Conservation (phyloP, 345 rosid species). For the Cardiospermum halicacabum region DNA sequence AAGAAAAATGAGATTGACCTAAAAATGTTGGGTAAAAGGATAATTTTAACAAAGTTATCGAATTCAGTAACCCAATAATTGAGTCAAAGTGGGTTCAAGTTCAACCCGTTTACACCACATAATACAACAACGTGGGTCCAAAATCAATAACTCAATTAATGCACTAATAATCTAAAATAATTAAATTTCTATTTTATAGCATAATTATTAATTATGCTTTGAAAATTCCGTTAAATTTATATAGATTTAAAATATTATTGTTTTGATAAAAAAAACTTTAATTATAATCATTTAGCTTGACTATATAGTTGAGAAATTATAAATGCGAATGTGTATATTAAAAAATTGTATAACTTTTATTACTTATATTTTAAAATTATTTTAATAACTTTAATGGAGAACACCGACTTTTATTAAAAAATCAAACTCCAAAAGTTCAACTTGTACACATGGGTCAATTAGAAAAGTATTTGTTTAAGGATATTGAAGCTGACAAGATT, state of each 20-base stretch:
- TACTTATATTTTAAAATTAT: no score
- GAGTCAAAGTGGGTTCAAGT: constrained; percentile 12
- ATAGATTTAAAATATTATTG: no score
- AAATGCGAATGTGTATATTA: no score
- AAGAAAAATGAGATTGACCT: not conserved
- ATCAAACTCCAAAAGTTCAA: not conserved
- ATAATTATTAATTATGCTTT: no score
- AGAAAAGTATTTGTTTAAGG: not conserved
- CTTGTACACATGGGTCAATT: not conserved
- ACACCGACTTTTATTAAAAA: no score
- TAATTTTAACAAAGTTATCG: not conserved
- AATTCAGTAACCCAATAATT: constrained; percentile 33
- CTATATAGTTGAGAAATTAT: no score
- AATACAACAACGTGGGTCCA: constrained; percentile 22
- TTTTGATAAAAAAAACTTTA: no score
- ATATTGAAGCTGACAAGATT: not conserved
- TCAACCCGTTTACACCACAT: not conserved
- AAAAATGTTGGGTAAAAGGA: not conserved
- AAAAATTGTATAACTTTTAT: no score
- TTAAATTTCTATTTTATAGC: no score
- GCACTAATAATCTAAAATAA: constrained; percentile 8
- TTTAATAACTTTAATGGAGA: no score
- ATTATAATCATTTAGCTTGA: no score
- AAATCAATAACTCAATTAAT: constrained; percentile 26
- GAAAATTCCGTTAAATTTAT: not conserved